A percentile compares a stretch with the other conserved stretches of the same genome.
Conservation (phyloP, 176 grass and related monocot species). For the Avena eriantha region DNA sequence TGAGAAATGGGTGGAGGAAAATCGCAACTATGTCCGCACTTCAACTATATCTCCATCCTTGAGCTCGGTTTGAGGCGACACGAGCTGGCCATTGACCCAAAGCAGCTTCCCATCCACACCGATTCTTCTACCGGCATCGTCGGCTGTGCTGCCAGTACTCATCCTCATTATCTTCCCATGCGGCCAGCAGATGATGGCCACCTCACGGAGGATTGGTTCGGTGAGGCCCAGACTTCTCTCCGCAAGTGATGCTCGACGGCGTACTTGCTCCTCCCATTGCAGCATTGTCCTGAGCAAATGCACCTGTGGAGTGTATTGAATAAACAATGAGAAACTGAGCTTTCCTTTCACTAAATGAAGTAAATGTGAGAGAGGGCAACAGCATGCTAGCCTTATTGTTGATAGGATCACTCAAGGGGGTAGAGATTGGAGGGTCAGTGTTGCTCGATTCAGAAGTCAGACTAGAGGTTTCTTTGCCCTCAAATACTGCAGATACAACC, state of each 20-base stretch:
- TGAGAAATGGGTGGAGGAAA: conserved; percentile 26
- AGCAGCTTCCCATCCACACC: conserved; percentile 82
- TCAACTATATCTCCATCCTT: conserved; percentile 98
- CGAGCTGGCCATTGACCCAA: conserved; percentile 85
- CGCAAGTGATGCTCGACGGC: conserved; percentile 49
- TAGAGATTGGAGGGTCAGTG: conserved; percentile 42
- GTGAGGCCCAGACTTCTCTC: conserved; percentile 58
- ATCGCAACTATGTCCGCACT: conserved; percentile 67
- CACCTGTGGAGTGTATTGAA: conserved; percentile 53
- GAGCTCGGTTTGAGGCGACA: conserved; percentile 78
- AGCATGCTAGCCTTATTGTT: conserved; percentile 77
- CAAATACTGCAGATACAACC: conserved; percentile 88
- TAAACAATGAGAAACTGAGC: conserved; percentile 13
- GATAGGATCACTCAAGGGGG: conserved; percentile 64
- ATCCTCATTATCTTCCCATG: conserved; percentile 90
- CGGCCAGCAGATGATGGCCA: conserved; percentile 91
- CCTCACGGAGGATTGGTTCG: conserved; percentile 58
- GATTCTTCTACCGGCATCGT: conserved; percentile 91
- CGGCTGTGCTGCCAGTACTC: conserved; percentile 82
- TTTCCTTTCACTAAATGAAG: conserved; percentile 37
- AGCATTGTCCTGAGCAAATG: conserved; percentile 91
- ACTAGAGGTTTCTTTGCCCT: conserved; percentile 76
- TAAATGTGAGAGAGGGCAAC: not conserved
- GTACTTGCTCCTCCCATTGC: conserved; percentile 91
- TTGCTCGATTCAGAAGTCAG: conserved; percentile 58